Base-by-base conservation (phyloP, 2,329 filamentous ascomycete genomes). In the Aspergillus calidoustus region DNA sequence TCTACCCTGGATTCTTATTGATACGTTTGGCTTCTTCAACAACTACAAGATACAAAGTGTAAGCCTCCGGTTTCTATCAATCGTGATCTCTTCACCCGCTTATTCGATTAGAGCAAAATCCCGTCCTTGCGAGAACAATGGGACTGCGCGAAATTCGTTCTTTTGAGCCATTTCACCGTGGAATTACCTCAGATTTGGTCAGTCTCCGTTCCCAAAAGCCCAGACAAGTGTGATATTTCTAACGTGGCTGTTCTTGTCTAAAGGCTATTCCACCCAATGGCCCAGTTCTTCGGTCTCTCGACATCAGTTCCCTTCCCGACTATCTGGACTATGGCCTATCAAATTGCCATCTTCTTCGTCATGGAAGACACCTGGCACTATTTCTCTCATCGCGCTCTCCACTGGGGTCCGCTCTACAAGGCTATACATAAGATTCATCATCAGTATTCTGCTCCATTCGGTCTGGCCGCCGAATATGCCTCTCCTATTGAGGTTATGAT, bases 361-460 rank as follows among this genome's bases (percentile, higher is more conserved):
- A 81, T 97, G 73, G 95, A 99, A 80, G 95, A 99, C 79, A 83
- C 94, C 68, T 99, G 95, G 95, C 95, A 99, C 81, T 99, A 99
- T 85, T 98, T 93, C 89, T 88, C 88, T 69, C 95, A 99, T 82
- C 92, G 95, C 70, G 87, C 86, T 48, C 88, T 99, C 81, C 95
- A 99, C 84, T 96, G 92, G 83, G 93, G 92, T 23, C 92, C 93
- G 44, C 88, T 99, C 6, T 99, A 99, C 88, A 96, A 93, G 84
- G 87, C 89, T 74, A 91, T 99, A 72, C 95, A 99, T 87, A 99
- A 99, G 84, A 93, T 99, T 71, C 95, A 99, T 83, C 95, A 99
- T 84, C 94, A 95, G 74, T 99, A 99, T 84, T 97, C 93, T 43
- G 95, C 95, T 13, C 95, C 95, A 19, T 99, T 99, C 75, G 95